Conservation (phyloP, 2,329 filamentous ascomycete species). For the Zymoseptoria ardabiliae region DNA sequence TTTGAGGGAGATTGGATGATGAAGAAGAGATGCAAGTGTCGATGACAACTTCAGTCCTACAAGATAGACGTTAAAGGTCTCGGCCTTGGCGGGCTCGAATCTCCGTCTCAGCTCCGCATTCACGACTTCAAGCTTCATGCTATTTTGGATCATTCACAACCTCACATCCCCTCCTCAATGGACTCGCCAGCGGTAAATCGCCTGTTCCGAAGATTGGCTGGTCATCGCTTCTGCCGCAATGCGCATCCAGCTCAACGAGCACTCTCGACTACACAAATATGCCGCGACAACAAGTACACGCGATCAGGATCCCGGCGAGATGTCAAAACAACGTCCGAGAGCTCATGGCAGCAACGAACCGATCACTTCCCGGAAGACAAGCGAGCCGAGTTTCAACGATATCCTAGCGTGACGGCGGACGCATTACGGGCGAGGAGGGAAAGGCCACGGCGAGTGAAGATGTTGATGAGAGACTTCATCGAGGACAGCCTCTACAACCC, state of each 20-base stretch:
- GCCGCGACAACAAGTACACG: constrained; percentile 9
- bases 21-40: background rate
- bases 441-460: constrained; percentile 82
- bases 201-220: constrained; percentile 79
- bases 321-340: constrained; percentile 48
- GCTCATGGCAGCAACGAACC: constrained; percentile 78
- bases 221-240: constrained; percentile 48
- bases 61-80: background rate
- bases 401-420: constrained; percentile 77
- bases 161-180: constrained; percentile 45
- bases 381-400: constrained; percentile 69
- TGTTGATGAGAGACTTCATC: constrained; percentile 95
- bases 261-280: constrained; percentile 24
- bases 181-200: constrained; percentile 72
- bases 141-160: background rate
- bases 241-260: constrained; percentile 48
- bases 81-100: background rate
- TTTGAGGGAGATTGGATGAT: background rate
- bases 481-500: constrained; percentile 56
- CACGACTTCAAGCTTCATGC: background rate
- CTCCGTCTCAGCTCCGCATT: background rate
- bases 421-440: constrained; percentile 65
- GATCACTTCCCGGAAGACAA: constrained; percentile 70
- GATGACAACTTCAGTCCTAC: background rate
- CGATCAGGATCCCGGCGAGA: constrained; percentile 6